phyloP scores from a whole-genome alignment of 1,139 yeast genomes.

The Yamadazyma pseudoaaseri region DNA sequence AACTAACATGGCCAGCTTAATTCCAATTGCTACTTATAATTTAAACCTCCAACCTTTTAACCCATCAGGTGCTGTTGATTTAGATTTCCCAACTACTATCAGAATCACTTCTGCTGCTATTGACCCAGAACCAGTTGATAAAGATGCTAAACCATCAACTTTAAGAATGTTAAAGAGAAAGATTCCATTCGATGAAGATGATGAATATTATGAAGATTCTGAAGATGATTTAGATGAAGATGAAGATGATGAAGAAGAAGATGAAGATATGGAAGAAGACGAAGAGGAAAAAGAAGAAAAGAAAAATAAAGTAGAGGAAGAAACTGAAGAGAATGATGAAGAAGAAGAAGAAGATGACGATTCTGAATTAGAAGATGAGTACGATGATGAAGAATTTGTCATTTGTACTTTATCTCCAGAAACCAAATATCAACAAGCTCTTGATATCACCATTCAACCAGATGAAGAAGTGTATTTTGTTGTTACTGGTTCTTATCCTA shows the following conservation, averaged over 20 bases:
- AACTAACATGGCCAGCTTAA: conserved; percentile 56
- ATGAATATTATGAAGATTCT: conserved; percentile 41
- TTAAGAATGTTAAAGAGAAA: conserved; percentile 81
- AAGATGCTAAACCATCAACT: conserved; percentile 82
- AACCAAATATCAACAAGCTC: conserved; percentile 80
- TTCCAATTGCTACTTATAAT: conserved; percentile 85
- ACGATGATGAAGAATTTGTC: conserved; percentile 69
- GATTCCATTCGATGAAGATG: conserved; percentile 50
- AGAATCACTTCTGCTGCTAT: conserved; percentile 94
- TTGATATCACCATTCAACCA: conserved; percentile 87
- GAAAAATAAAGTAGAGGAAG: no score
- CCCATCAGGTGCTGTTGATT: conserved; percentile 84
- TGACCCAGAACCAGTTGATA: conserved; percentile 82
- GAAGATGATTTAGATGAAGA: conserved; percentile 53
- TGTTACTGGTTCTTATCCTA: conserved; percentile 92
- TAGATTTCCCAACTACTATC: conserved; percentile 83
- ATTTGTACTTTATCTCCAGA: conserved; percentile 90
- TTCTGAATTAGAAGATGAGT: conserved; percentile 56
- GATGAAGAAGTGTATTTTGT: conserved; percentile 93
- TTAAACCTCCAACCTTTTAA: conserved; percentile 81
- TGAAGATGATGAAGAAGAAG: conserved; percentile 48
- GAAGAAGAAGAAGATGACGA: conserved; percentile 51
- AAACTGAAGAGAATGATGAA: conserved; percentile 32
- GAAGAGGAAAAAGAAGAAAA: conserved; percentile 21
- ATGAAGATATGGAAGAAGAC: conserved; percentile 28